Base-by-base conservation (phyloP, 2,329 filamentous ascomycete species). In the Stachybotrys elegans region DNA sequence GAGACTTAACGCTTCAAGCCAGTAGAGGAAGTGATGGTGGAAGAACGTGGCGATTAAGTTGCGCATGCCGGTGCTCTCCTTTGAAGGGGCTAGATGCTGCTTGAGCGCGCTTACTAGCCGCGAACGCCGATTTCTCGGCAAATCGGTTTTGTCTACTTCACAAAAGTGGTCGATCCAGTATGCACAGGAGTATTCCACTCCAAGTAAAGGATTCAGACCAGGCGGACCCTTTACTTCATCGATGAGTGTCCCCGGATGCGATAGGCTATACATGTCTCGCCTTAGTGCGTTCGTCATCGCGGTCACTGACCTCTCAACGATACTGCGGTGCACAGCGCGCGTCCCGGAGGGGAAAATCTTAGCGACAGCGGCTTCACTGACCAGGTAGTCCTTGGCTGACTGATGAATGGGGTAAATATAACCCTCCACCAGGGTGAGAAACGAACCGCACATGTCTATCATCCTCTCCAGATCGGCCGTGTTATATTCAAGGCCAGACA, bases 1-100 rank as follows among this genome's bases (percentile, higher is more conserved):
- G 16, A 65, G 51, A 43, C 58, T 59, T 13, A 69, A 48, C 13
- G 58, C 64, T 49, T 70, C 65, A 13, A 39, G 4, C 36, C 36
- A 22, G 19, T 39, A 21, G 4, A 39, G 36, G 5, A 39, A 14
- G 20, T 39, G 35, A 21, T 21, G 22, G 6, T 9, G 23, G 36
- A 39, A 14, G 13, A 39, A 39, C 7, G 21, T 7, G 35, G 19
- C 7, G 21, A 37, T n/a, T 37, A 20, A n/a, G 14, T 37, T 21
- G 21, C 21, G 12, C 35, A 19, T n/a, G n/a, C n/a, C n/a, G n/a
- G n/a, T n/a, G n/a, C n/a, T n/a, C n/a, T n/a, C n/a, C n/a, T n/a
- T n/a, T n/a, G n/a, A n/a, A n/a, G n/a, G n/a, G n/a, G n/a, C n/a
- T n/a, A n/a, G n/a, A n/a, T n/a, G n/a, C n/a, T n/a, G n/a, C n/a